Evolutionary conservation across 345 rosid genomes (phyloP), one percentile per base, ranked within the genome.

Genomic region (Euphorbia pulcherrima): DNA sequence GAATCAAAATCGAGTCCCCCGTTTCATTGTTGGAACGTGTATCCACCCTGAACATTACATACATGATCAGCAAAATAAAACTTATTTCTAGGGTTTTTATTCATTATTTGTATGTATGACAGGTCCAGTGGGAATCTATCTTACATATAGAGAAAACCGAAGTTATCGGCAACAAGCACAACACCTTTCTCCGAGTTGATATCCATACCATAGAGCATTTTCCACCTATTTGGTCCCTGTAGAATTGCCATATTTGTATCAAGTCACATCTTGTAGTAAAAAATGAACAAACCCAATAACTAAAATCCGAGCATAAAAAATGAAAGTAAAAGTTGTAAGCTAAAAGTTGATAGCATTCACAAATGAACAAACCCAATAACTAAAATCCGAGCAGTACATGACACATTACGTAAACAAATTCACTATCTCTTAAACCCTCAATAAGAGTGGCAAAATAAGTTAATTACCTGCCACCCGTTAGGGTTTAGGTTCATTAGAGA

Each of bases 161-260:
- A 88, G 75, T 78, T 93, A 78, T 93, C 98, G 62, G 98, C 90
- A 67, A 77, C 88, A 64, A 93, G 81, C 56, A 90, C 90, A 57
- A 84, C 80, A 68, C 88, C 81, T 82, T 84, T 89, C 70, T 93
- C 97, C 8, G 87, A 47, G 78, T 93, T 93, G 63, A 89, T 62
- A 79, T 93, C 98, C 98, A 93, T 89, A 55, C 95, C 98, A 53
- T 89, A 90, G 20, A 93, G 84, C 97, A 93, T 93, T 83, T 86
- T 90, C 97, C 98, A 93, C 60, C 18, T 90, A 47, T 52, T 69
- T 39, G 78, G 81, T 6, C 98, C 98, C 98, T 93, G 69, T 56
- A 68, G 35, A 4, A 20, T 3, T 59, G 60, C 27, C 53, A 65
- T 21, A 55, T 18, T 13, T 13, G 51, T 35, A 26, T 24, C 50